Percentiles rank a stretch among this genome's conserved stretches.
Conservation (phyloP, 2,329 filamentous ascomycete genomes). For the Capronia epimyces region DNA sequence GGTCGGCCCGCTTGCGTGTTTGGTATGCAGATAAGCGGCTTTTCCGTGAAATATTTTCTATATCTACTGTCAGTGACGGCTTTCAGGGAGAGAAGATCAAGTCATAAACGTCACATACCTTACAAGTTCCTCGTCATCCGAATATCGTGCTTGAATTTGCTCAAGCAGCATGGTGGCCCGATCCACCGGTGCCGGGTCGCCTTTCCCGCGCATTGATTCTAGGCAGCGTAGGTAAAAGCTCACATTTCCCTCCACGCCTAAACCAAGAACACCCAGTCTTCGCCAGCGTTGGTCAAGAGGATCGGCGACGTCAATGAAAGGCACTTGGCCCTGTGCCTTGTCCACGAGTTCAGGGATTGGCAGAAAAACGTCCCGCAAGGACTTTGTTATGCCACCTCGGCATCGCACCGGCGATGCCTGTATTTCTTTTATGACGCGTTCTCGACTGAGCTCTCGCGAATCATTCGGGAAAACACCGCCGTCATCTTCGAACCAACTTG, state of each 20-base stretch:
- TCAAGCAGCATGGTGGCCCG: conserved; percentile 2
- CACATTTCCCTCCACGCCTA: conserved; percentile 8
- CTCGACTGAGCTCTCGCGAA: background rate
- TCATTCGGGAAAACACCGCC: background rate
- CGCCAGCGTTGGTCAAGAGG: conserved; percentile 7
- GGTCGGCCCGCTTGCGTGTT: background rate
- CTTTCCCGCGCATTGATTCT: conserved; percentile 2
- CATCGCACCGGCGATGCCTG: conserved; percentile 2
- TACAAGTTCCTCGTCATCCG: conserved; percentile 3
- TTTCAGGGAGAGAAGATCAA: background rate
- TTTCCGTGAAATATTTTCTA: conserved; percentile 3
- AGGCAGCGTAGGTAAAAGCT: conserved; percentile 8
- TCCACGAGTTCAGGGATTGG: conserved; percentile 6
- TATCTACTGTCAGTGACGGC: background rate
- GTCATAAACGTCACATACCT: background rate
- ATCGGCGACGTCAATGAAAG: conserved; percentile 4
- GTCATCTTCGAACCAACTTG: conserved; percentile 5
- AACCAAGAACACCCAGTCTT: conserved; percentile 1
- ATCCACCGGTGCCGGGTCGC: background rate
- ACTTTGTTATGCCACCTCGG: background rate
- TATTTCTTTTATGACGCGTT: background rate
- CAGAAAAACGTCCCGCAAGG: conserved; percentile 4
- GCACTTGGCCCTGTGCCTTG: conserved; percentile 8
- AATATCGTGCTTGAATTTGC: conserved; percentile 6
- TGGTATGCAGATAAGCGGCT: conserved; percentile 6